Base-by-base conservation (phyloP, 2,329 filamentous ascomycete genomes). In the Colletotrichum viniferum region DNA sequence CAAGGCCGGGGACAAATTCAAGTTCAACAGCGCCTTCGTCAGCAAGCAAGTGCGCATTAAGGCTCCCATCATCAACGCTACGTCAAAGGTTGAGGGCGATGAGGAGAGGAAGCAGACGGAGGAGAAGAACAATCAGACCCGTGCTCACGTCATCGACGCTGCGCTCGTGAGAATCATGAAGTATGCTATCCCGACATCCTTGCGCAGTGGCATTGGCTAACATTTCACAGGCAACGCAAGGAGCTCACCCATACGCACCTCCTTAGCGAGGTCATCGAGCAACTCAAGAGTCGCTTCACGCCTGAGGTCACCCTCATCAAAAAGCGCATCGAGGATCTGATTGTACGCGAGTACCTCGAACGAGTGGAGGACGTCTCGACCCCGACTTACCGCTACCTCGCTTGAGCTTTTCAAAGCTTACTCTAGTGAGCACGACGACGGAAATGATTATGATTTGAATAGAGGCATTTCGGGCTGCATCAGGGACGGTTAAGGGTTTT, bases 1-100 rank as follows among this genome's bases (percentile, higher is more conserved):
- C 76, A 96, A 95, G 79, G 84, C 92, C 0, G 92, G 92, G 0
- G 96, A 98, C 83, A 90, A 86, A 30, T 98, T 98, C 83, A 89
- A 86, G 10, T 98, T 96, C 88, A 98, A 98, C 81, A 87, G 92
- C 36, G 88, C 92, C 16, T 98, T 98, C 85, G 88, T 91, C 63
- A 96, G 94, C 85, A 96, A 95, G 81, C 92, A 94, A 65, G 90
- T 97, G 80, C 95, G 95, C 83, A 95, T 98, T 85, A 98, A 98
- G 84, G 95, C 97, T 24, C 95, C 95, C 26, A 94, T 97, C 7
- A 94, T 98, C 78, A 94, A 92, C 65, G 91, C 92, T 2, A 91
- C 93, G 21, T 97, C 95, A 82, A 97, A 95, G 85, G 94, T 98
- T 1, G 96, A 98, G 85, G 95, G 92, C 68, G 87, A 91, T 78